Base-by-base conservation (phyloP, 2,329 filamentous ascomycete genomes). In the Phialophora tarda region DNA sequence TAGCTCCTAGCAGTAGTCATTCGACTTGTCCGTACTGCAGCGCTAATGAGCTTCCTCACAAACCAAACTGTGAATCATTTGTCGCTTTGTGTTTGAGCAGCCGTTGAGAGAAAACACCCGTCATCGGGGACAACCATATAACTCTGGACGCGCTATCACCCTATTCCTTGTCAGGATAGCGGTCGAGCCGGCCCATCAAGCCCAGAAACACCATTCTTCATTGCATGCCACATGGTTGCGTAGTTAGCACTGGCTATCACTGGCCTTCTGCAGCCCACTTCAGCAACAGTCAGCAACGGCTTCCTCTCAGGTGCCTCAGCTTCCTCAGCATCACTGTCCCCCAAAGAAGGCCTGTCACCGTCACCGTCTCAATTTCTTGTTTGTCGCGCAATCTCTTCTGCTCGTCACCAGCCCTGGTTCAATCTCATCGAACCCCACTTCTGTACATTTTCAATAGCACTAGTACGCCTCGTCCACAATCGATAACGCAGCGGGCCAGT, bases 351-450 rank as follows among this genome's bases (percentile, higher is more conserved):
- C 26, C 14, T 11, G 28, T 55, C 53, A 34, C 53, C 10, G 53
- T 55, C 53, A 55, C n/a, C 21, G n/a, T n/a, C n/a, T 32, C 53
- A 32, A n/a, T 32, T n/a, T n/a, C 28, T 21, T 34, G 24, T 30
- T n/a, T 10, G 53, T 55, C 26, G 26, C 53, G 53, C 53, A 55
- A 55, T 55, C 28, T 55, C 53, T 30, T 55, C 28, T 55, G 28
- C 28, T 26, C 12, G 53, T 21, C 28, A 21, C 53, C 11, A 34
- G 26, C 26, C 53, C 53, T 30, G 24, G 53, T 34, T 55, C 53
- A 51, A 55, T 55, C 53, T 55, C 53, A 21, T 30, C 3, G 26
- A 26, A 12, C 53, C n/a, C 53, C 53, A 55, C 53, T 32, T 55
- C 24, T 24, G 53, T 55, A 34, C 53, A 32, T 30, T 3, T 55